Conservation (phyloP, 2,329 filamentous ascomycete species). For the Pseudogymnoascus pannorum region DNA sequence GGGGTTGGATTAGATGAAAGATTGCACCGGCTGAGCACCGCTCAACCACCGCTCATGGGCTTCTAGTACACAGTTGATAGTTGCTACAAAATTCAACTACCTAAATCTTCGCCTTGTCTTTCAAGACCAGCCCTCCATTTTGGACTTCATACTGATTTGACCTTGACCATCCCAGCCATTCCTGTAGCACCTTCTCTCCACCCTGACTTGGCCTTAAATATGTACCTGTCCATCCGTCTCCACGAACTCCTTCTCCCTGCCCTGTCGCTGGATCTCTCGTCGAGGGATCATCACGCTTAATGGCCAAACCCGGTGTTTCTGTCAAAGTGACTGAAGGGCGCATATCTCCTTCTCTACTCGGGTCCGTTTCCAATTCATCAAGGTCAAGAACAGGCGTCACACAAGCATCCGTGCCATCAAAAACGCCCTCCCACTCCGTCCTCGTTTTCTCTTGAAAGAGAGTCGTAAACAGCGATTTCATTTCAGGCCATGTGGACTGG, state of each 20-base stretch:
- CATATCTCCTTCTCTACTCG: constrained; percentile 57
- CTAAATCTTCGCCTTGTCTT: constrained; percentile 38
- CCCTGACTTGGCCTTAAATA: constrained; percentile 60
- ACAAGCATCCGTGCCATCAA: constrained; percentile 88
- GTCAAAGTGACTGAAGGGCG: constrained; percentile 62
- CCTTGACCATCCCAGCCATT: constrained; percentile 72
- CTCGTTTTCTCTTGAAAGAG: constrained; percentile 65
- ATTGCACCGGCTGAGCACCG: neutral
- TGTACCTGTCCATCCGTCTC: constrained; percentile 57
- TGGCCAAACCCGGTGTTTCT: constrained; percentile 60
- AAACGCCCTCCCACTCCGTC: constrained; percentile 74
- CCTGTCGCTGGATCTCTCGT: constrained; percentile 35
- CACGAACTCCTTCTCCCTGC: constrained; percentile 58
- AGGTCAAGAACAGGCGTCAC: constrained; percentile 81
- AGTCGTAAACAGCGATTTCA: constrained; percentile 52
- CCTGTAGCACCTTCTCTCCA: constrained; percentile 58
- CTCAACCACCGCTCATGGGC: neutral
- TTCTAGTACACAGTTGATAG: neutral
- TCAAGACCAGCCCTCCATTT: constrained; percentile 53
- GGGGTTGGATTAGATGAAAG: neutral
- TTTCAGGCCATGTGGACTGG: constrained; percentile 56
- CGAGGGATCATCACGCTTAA: constrained; percentile 40
- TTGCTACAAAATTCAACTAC: neutral
- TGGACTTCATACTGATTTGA: constrained; percentile 64
- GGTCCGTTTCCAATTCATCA: constrained; percentile 53